These are phyloP conservation scores for Artemisia argyi DNA, from an alignment of 129 eudicot genomes.

Conservation along the genomic window DNA sequence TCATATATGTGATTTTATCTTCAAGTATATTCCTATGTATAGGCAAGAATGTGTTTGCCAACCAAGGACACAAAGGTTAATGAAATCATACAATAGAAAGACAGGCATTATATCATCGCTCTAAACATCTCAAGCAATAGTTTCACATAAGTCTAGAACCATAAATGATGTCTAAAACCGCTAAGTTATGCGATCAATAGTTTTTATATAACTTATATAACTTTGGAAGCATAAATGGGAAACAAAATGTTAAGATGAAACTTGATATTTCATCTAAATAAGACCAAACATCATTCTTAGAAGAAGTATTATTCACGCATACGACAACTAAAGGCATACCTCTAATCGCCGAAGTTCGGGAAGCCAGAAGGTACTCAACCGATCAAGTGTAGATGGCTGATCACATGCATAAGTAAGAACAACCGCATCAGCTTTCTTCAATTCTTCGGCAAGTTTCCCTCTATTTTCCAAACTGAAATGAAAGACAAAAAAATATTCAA, in stretches of 20 bases:
- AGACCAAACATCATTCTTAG: too few species aligned
- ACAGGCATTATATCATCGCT: too few species aligned
- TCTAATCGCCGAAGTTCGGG: conserved; percentile 88
- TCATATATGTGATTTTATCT: neutral
- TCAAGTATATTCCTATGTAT: neutral
- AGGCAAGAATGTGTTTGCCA: neutral
- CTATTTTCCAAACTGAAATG: conserved; percentile 66
- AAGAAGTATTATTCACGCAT: too few species aligned
- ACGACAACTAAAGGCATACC: conserved; percentile 32
- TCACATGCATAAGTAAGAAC: conserved; percentile 94
- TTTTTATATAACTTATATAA: too few species aligned
- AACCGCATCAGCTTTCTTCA: conserved; percentile 86
- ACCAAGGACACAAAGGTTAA: neutral
- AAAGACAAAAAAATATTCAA: neutral
- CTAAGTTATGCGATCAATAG: too few species aligned
- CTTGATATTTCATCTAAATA: conserved; percentile 3
- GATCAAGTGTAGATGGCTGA: conserved; percentile 70
- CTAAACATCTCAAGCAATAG: neutral
- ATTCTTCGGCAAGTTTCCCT: conserved; percentile 70
- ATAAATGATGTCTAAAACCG: too few species aligned
- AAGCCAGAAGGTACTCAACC: conserved; percentile 90
- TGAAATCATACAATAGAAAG: too few species aligned
- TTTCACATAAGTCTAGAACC: neutral
- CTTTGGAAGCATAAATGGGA: too few species aligned
- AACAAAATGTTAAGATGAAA: neutral